Evolutionary conservation across 768 basidiomycete genomes (phyloP).

Genomic region (Pisolithus microcarpus): DNA sequence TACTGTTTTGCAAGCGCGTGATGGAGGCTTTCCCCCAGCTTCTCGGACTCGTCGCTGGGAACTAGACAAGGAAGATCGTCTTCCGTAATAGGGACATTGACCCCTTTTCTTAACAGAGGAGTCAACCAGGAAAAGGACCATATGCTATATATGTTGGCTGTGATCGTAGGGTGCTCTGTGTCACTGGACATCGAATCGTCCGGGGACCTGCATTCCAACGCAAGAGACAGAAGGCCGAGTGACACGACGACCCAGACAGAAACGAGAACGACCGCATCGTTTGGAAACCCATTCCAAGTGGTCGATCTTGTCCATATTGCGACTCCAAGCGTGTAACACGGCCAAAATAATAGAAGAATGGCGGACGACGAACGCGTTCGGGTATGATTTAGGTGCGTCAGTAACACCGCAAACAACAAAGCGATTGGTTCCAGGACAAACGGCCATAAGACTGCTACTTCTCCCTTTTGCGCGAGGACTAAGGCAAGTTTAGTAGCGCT

Average conservation of each 20-base stretch:
- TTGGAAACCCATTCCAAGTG: constrained; percentile 23
- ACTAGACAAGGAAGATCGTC: constrained; percentile 76
- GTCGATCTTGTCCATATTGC: constrained; percentile 58
- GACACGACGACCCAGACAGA: constrained; percentile 38
- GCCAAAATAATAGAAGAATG: constrained; percentile 77
- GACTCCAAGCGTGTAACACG: constrained; percentile 46
- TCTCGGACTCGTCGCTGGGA: constrained; percentile 59
- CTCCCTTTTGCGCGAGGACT: constrained; percentile 26
- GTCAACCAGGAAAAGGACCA: constrained; percentile 90
- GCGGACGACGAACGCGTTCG: constrained; percentile 65
- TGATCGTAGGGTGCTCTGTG: constrained; percentile 61
- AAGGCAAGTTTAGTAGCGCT: constrained; percentile 40
- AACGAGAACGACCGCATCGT: constrained; percentile 31
- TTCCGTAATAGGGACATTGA: constrained; percentile 64
- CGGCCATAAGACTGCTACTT: constrained; percentile 40
- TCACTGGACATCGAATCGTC: constrained; percentile 39
- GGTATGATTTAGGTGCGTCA: constrained; percentile 66
- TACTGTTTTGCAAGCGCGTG: constrained; percentile 58
- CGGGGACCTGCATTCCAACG: constrained; percentile 64
- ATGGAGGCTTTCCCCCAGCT: constrained; percentile 57
- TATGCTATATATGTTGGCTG: constrained; percentile 74
- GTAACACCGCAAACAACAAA: constrained; percentile 37
- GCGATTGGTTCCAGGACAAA: constrained; percentile 56
- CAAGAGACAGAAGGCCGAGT: constrained; percentile 50
- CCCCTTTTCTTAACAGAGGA: constrained; percentile 64